These are phyloP conservation scores for Lactifluus pinguis DNA, from an alignment of 768 basidiomycete genomes.

Conservation along the genomic window DNA sequence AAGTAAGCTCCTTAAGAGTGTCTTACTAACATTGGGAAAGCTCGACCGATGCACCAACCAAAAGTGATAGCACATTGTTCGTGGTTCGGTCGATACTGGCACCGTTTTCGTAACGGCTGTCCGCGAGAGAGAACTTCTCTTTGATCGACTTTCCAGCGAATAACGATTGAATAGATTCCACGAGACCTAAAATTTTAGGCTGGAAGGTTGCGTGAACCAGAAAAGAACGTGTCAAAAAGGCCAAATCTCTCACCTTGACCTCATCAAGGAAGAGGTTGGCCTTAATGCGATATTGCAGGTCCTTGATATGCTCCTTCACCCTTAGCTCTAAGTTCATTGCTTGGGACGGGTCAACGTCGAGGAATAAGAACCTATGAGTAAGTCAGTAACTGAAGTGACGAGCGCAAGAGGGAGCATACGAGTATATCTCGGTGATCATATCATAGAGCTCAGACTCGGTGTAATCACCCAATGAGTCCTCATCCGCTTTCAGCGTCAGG, in stretches of 20 bases:
- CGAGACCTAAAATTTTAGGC: slow-evolving; percentile 32
- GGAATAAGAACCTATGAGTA: slow-evolving; percentile 58
- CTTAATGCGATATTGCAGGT: slow-evolving; percentile 51
- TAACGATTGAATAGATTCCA: slow-evolving; percentile 38
- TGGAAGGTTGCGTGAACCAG: slow-evolving; percentile 10
- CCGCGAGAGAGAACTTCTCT: slow-evolving; percentile 37
- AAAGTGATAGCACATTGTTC: slow-evolving; percentile 61
- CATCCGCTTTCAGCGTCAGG: slow-evolving; percentile 54
- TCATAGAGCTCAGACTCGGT: slow-evolving; percentile 53
- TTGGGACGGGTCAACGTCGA: slow-evolving; percentile 54
- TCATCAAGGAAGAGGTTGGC: slow-evolving; percentile 33
- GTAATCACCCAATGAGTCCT: slow-evolving; percentile 46
- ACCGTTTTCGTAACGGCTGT: slow-evolving; percentile 47
- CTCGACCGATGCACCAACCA: slow-evolving; percentile 61
- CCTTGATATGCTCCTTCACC: slow-evolving; percentile 43
- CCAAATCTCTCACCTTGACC: slow-evolving; percentile 32
- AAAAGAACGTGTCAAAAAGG: not conserved
- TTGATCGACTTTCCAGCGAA: slow-evolving; percentile 40
- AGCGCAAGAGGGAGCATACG: slow-evolving; percentile 32
- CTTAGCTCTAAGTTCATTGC: slow-evolving; percentile 46
- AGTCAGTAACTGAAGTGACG: not conserved
- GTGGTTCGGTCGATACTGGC: slow-evolving; percentile 52
- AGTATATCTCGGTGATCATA: slow-evolving; percentile 62
- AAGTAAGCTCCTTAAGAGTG: too few species aligned
- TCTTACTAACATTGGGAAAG: slow-evolving; percentile 48